phyloP scores from a whole-genome alignment of 495 filamentous ascomycete genomes.

The Penicillium samsonianum region DNA sequence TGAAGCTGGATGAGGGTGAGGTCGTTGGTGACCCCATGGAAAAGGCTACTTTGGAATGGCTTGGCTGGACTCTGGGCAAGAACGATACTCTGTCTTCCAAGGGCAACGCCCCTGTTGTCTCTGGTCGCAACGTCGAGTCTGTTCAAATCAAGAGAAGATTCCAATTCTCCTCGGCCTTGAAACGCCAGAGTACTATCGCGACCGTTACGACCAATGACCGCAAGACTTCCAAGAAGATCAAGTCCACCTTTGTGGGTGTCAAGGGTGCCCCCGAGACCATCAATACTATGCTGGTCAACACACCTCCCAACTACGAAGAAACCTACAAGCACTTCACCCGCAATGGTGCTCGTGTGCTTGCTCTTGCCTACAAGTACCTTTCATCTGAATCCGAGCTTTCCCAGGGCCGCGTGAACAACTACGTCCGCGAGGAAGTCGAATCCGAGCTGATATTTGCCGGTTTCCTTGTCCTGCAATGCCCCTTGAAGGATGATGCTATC shows the following conservation, averaged over 20 bases:
- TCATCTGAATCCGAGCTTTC: constrained; percentile 77
- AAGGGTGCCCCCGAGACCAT: constrained; percentile 99
- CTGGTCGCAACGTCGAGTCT: constrained; percentile 50
- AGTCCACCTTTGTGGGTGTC: constrained; percentile 86
- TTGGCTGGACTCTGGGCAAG: constrained; percentile 87
- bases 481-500: constrained; percentile 94
- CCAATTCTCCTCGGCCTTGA: constrained; percentile 96
- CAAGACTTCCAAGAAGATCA: constrained; percentile 68
- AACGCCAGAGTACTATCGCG: constrained; percentile 92
- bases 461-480: constrained; percentile 93
- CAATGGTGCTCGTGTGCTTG: constrained; percentile 89
- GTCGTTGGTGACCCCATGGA: constrained; percentile 99
- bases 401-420: constrained; percentile 82
- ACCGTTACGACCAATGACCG: constrained; percentile 68
- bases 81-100: constrained; percentile 72
- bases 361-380: constrained; percentile 91
- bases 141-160: constrained; percentile 96
- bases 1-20: constrained; percentile 95
- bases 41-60: constrained; percentile 84
- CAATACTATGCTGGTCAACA: constrained; percentile 80
- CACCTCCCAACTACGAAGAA: constrained; percentile 90
- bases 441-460: constrained; percentile 83
- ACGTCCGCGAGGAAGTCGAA: constrained; percentile 91
- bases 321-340: constrained; percentile 98
- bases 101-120: constrained; percentile 47